Evolutionary conservation across 768 basidiomycete genomes (phyloP), one percentile per base, ranked within the genome.

Genomic region (Pulveroboletus sp.): DNA sequence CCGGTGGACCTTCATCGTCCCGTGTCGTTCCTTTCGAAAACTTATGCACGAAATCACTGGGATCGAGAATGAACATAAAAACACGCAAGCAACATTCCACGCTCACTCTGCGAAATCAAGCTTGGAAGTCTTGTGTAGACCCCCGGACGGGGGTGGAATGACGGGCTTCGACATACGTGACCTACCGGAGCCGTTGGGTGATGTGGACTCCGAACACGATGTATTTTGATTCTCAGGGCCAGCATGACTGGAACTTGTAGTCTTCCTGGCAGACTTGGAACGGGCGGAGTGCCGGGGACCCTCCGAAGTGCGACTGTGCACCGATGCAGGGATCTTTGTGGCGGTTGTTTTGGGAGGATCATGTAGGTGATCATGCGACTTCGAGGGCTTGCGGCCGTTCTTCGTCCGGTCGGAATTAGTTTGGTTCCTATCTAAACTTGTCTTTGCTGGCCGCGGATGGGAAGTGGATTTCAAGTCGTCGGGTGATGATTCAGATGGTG

Each of bases 31-130:
- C 65, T 34, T 46, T 64, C 11, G 66, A 60, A 37, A 68, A 32
- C 26, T 49, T 68, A 13, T 59, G 64, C 10, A 68, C 34, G 27
- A 69, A 62, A n/a, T 59, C 66, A 22, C 66, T 68, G n/a, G n/a
- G 19, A 29, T 40, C 12, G 10, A 51, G 36, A n/a, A 16, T 60
- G 54, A 58, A 56, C 13, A 38, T 9, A n/a, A 22, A 20, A 14
- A 44, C 20, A 23, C 29, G 11, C 23, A 40, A 39, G 38, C 11
- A 38, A 3, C n/a, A 39, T 29, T 22, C 1, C 31, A 27, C 16
- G 53, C 68, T 62, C 47, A 68, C 66, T 68, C 66, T 43, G 60
- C 53, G 24, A 68, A 57, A 29, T 55, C 53, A 45, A 63, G 45
- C 42, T 55, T 64, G 39, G 57, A 24, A 17, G 55, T 31, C 45